Percentiles rank a stretch among this genome's conserved stretches.
Conservation (phyloP, 2,329 filamentous ascomycete species). For the Fusarium falciforme region DNA sequence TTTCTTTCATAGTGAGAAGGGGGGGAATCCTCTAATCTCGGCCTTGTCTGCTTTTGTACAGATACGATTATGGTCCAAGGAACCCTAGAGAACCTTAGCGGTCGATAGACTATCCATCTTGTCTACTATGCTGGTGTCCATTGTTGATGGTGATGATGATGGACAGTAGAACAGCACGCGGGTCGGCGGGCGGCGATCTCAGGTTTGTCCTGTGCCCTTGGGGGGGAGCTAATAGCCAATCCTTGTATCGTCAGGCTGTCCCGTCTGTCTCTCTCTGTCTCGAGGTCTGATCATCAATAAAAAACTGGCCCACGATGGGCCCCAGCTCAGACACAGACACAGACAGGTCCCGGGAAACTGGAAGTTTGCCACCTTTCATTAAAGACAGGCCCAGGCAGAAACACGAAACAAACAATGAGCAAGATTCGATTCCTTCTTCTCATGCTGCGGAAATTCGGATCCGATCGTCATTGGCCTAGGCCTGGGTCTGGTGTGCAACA, state of each 20-base stretch:
- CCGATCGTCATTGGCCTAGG: background rate
- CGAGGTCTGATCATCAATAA: background rate
- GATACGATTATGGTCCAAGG: background rate
- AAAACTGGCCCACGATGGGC: background rate
- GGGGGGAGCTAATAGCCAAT: background rate
- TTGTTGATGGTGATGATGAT: background rate
- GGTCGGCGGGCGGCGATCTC: slow-evolving; percentile 1
- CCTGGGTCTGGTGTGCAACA: no score
- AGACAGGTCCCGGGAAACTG: slow-evolving; percentile 9
- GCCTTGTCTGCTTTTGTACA: background rate
- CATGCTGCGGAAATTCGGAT: background rate
- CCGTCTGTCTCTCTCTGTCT: background rate
- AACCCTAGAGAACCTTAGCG: background rate
- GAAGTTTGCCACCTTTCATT: slow-evolving; percentile 11
- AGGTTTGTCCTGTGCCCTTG: background rate
- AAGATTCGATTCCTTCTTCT: background rate
- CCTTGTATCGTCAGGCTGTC: background rate
- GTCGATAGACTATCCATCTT: background rate
- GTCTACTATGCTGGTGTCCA: background rate
- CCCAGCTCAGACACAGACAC: background rate
- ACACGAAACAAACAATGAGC: background rate
- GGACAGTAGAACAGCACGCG: background rate
- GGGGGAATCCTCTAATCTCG: slow-evolving; percentile 17
- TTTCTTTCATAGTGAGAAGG: background rate
- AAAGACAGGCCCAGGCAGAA: background rate